Conservation (phyloP, 768 basidiomycete species). For the Trametes cinnabarina region DNA sequence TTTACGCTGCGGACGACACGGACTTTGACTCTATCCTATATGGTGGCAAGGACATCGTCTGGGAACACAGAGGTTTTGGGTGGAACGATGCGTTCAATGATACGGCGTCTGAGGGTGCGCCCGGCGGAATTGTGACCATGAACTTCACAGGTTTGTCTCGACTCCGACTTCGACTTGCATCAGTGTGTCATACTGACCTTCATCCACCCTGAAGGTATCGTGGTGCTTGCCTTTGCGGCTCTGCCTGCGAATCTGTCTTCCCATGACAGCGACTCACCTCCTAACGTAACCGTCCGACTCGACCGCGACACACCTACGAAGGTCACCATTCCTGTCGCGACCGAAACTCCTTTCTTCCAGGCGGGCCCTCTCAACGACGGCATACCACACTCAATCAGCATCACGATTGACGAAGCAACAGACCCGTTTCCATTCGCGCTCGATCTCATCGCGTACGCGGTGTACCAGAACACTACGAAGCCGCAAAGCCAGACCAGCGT, state of each 20-base stretch:
- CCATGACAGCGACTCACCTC: neutral
- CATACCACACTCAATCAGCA: neutral
- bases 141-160: neutral
- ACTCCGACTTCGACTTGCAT: neutral
- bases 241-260: neutral
- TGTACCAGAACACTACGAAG: neutral
- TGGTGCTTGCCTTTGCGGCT: neutral
- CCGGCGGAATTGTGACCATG: neutral
- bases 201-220: neutral
- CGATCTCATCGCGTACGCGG: neutral
- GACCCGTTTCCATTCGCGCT: constrained; percentile 4
- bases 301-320: neutral
- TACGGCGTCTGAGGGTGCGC: neutral
- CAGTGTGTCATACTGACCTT: too few species aligned
- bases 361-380: neutral
- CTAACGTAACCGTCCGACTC: neutral
- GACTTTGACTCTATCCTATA: neutral
- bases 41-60: neutral
- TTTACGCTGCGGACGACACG: constrained; percentile 1
- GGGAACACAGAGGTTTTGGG: neutral
- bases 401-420: neutral
- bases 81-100: neutral
- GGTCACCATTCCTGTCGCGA: neutral
- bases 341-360: neutral
- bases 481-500: neutral